Conservation (phyloP, 768 basidiomycete species). For the Pleurotus giganteus region DNA sequence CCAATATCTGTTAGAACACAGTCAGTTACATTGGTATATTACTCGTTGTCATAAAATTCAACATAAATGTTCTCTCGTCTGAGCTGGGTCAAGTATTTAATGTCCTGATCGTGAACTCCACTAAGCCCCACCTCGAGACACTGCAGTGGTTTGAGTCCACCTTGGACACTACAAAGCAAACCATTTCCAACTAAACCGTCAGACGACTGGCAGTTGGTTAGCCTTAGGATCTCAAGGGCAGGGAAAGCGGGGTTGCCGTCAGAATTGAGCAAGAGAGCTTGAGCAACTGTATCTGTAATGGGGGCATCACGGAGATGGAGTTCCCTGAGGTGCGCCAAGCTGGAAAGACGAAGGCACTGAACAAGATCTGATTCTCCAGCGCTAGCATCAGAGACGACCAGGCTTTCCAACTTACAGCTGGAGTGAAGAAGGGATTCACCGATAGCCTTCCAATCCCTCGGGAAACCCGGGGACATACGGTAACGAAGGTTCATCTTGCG, state of each 20-base stretch:
- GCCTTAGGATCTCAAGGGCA: neutral
- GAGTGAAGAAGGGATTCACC: conserved; percentile 1
- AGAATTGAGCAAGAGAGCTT: neutral
- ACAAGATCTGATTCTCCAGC: conserved; percentile 3
- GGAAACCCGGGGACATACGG: neutral
- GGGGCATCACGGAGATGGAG: neutral
- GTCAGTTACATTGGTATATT: too few relatives aligned
- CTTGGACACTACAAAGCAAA: neutral
- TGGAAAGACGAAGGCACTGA: neutral
- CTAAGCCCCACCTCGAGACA: neutral
- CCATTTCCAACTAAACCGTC: neutral
- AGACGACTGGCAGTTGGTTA: neutral
- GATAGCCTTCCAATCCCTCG: neutral
- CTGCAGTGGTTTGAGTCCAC: neutral
- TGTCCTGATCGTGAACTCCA: neutral
- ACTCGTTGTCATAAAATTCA: neutral
- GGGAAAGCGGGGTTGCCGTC: neutral
- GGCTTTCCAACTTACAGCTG: neutral
- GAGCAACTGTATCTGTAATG: neutral
- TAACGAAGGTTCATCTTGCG: neutral
- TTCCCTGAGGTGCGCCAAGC: neutral
- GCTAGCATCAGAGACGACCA: neutral
- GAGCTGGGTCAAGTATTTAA: neutral
- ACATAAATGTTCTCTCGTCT: neutral
- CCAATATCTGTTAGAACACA: too few relatives aligned